Evolutionary conservation across 148 eudicot species (phyloP).

Genomic region (Beta vulgaris): DNA sequence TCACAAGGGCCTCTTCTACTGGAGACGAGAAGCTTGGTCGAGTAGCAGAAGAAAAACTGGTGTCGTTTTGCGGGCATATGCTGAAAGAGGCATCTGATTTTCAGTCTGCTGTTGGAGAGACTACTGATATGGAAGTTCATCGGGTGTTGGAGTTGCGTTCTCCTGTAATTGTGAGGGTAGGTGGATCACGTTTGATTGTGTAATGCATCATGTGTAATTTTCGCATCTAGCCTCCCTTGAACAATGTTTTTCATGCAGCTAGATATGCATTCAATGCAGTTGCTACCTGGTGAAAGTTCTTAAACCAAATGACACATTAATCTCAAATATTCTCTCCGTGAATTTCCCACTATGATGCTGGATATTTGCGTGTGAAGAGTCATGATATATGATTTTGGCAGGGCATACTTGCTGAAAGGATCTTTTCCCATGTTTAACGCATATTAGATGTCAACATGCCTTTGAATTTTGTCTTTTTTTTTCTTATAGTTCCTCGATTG

Average conservation of each 20-base stretch:
- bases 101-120: slow-evolving; percentile 71
- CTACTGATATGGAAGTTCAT: slow-evolving; percentile 84
- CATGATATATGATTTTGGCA: background rate
- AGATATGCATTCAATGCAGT: background rate
- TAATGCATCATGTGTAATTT: background rate
- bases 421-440: no score
- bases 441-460: background rate
- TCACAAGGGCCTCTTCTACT: slow-evolving; percentile 14
- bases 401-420: background rate
- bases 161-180: slow-evolving; percentile 86
- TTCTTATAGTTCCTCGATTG: background rate
- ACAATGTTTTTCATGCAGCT: background rate
- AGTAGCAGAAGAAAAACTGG: slow-evolving; percentile 83
- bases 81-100: slow-evolving; percentile 94
- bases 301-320: background rate
- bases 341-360: background rate
- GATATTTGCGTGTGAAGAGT: background rate
- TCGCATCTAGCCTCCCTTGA: background rate
- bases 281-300: background rate
- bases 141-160: slow-evolving; percentile 90
- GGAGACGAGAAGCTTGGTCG: slow-evolving; percentile 56
- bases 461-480: background rate
- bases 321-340: background rate
- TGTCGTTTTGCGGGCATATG: slow-evolving; percentile 82
- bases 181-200: background rate